A percentile compares a stretch with the other conserved stretches of the same genome.
These are phyloP conservation scores for Hirschfeldia incana DNA, from an alignment of 345 rosid species.

Conservation along the genomic window DNA sequence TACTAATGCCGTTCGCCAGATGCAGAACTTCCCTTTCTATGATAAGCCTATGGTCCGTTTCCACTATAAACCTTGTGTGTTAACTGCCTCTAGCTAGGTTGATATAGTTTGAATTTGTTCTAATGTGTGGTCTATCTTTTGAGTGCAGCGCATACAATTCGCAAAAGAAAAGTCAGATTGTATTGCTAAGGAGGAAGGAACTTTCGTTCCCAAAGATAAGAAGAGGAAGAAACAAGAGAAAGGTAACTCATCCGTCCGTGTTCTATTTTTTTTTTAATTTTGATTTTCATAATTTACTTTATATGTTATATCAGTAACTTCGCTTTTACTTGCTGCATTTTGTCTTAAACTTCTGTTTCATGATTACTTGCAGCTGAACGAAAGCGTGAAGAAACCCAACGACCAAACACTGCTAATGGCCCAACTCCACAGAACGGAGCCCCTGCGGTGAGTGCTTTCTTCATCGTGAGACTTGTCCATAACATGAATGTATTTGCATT, in stretches of 20 bases:
- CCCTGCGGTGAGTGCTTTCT: slow-evolving; percentile 52
- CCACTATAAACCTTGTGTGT: neutral
- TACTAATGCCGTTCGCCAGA: slow-evolving; percentile 89
- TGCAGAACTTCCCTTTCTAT: slow-evolving; percentile 95
- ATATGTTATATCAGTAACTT: neutral
- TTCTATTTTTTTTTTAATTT: no score
- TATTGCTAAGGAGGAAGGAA: slow-evolving; percentile 79
- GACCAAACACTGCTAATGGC: slow-evolving; percentile 59
- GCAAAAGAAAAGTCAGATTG: slow-evolving; percentile 92
- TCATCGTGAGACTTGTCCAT: neutral
- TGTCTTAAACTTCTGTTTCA: neutral
- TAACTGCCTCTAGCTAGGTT: neutral
- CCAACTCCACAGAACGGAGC: slow-evolving; percentile 52
- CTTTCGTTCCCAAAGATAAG: slow-evolving; percentile 77
- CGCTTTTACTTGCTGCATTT: neutral
- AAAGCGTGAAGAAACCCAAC: slow-evolving; percentile 76
- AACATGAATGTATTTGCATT: neutral
- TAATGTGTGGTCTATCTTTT: slow-evolving; percentile 19
- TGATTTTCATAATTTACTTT: neutral
- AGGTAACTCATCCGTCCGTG: slow-evolving; percentile 42
- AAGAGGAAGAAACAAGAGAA: slow-evolving; percentile 95
- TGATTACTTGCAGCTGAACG: slow-evolving; percentile 61
- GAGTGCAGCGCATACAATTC: slow-evolving; percentile 79
- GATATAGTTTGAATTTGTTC: neutral
- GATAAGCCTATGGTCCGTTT: slow-evolving; percentile 86